Conservation (phyloP, 2,329 filamentous ascomycete species). For the Sporothrix schenckii region DNA sequence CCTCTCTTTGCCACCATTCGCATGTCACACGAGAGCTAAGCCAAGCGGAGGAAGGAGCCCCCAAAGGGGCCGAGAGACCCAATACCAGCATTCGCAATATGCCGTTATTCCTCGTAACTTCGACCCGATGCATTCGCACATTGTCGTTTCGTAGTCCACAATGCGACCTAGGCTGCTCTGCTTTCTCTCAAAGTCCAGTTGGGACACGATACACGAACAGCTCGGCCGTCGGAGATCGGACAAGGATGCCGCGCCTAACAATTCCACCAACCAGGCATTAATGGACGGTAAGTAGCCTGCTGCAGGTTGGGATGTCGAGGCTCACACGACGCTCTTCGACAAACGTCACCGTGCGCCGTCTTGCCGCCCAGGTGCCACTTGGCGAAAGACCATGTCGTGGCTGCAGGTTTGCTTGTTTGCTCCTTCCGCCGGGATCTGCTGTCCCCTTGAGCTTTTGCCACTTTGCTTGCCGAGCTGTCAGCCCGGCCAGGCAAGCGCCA, state of each 20-base stretch:
- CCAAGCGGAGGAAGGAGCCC: slow-evolving; percentile 17
- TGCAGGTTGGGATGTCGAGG: background rate
- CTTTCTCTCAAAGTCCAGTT: background rate
- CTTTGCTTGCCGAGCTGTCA: background rate
- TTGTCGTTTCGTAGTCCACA: background rate
- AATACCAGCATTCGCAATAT: background rate
- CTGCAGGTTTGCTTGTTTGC: background rate
- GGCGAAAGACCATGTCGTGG: background rate
- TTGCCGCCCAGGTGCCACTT: background rate
- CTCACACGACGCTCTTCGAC: background rate
- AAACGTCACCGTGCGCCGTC: background rate
- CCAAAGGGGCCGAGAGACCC: background rate
- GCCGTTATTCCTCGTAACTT: background rate
- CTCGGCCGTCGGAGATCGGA: slow-evolving; percentile 13
- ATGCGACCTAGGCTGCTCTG: background rate
- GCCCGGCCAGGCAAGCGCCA: background rate
- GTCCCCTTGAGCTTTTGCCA: background rate
- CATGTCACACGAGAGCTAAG: background rate
- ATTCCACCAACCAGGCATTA: no score
- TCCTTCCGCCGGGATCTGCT: slow-evolving; percentile 5
- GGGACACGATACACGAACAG: no score
- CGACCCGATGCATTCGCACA: background rate
- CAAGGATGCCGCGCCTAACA: slow-evolving; percentile 1
- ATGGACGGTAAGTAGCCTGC: background rate
- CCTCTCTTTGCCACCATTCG: background rate